Evolutionary conservation across 73 alveolate species (phyloP), one percentile per base, ranked within the genome.

Genomic region (Paramecium pentaurelia): DNA sequence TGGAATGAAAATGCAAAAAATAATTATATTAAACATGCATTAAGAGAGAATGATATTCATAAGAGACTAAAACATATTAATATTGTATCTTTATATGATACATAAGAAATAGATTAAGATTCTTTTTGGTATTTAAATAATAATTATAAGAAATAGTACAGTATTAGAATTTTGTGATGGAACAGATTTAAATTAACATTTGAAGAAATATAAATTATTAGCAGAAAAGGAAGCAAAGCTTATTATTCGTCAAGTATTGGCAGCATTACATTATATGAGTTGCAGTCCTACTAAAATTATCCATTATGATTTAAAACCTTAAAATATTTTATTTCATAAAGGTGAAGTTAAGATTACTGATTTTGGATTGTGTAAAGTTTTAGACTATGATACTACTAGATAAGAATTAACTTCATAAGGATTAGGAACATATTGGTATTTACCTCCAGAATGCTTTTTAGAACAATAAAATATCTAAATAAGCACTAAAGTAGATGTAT

Each of bases 381-480:
- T 97, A 71, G 99, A 97, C 40, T 95, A 95, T 32, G 96, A 95
- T 90, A 77, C 95, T 1, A 98, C 98, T 73, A 93, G 97, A 51
- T 96, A 97, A 30, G 99, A 98, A 93, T 94, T 98, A 75, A 98
- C 99, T 14, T 95, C 99, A 3, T 95, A 97, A 83, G 99, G 99
- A n/a, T 99, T 97, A 5, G 99, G 99, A 16, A 98, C 99, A 1
- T 98, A 97, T 94, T 98, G 99, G 99, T 98, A 98, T 92, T 97
- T 96, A 87, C 99, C 99, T 44, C 99, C 99, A 12, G 99, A 98
- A 86, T 98, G 99, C 83, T 98, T 98, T 85, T 96, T 95, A 59
- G 91, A 64, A 38, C 97, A 96, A 44, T 93, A 94, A 22, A 93
- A 94, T 64, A 97, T 98, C 58, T 95, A 96, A 89, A 98, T 98